Conservation (phyloP, 1,139 yeast genomes). For the Geotrichum restrictum region DNA sequence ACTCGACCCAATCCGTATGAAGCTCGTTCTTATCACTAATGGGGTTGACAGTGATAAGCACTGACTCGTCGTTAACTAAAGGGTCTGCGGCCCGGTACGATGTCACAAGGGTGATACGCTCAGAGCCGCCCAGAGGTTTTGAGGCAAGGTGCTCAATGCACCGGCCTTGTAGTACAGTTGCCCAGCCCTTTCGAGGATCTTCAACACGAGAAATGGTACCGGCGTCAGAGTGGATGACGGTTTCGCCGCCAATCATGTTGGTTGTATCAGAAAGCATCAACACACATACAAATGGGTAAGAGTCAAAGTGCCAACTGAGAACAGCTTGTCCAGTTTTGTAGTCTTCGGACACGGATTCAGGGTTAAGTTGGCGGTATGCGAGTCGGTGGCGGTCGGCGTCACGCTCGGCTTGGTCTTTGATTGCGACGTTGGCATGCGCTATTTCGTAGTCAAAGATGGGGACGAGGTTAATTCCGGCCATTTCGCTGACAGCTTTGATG, state of each 20-base stretch:
- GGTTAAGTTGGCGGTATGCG: slow-evolving; percentile 41
- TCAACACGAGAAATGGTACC: slow-evolving; percentile 47
- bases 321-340: slow-evolving; percentile 26
- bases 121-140: slow-evolving; percentile 50
- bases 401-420: slow-evolving; percentile 30
- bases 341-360: slow-evolving; percentile 42
- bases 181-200: slow-evolving; percentile 54
- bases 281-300: slow-evolving; percentile 62
- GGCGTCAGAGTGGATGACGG: slow-evolving; percentile 46
- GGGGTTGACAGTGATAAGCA: slow-evolving; percentile 44
- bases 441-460: slow-evolving; percentile 53
- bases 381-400: slow-evolving; percentile 17
- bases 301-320: slow-evolving; percentile 54
- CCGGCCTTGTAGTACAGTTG: slow-evolving; percentile 56
- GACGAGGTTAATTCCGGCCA: slow-evolving; percentile 56
- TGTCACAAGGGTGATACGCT: slow-evolving; percentile 52
- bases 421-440: slow-evolving; percentile 49
- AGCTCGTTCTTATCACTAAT: slow-evolving; percentile 40
- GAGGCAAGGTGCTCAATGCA: slow-evolving; percentile 55
- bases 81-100: slow-evolving; percentile 46
- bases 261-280: slow-evolving; percentile 56
- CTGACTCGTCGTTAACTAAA: slow-evolving; percentile 41
- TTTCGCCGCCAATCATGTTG: slow-evolving; percentile 58
- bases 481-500: slow-evolving; percentile 46
- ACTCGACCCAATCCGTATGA: slow-evolving; percentile 46